A percentile compares a stretch with the other conserved stretches of the same genome.
Conservation (phyloP, 78 protist species). For the Speleostelium caveatum region DNA sequence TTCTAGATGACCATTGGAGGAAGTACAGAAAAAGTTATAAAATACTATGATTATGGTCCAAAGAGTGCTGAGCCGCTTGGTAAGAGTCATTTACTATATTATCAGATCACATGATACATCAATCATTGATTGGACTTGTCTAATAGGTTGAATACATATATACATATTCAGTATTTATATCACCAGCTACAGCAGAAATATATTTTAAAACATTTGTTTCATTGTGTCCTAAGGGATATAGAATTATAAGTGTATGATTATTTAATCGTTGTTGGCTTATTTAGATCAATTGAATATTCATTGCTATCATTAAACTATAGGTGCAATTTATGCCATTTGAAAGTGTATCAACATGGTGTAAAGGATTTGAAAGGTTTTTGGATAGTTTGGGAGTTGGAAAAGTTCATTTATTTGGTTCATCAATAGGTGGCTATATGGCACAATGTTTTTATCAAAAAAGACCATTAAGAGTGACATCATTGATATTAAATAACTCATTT, state of each 20-base stretch:
- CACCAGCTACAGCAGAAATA: slow-evolving; percentile 65
- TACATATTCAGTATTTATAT: slow-evolving; percentile 38
- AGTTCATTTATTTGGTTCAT: slow-evolving; percentile 85
- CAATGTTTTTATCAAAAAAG: slow-evolving; percentile 64
- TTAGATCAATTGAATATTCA: background rate
- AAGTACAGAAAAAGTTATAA: slow-evolving; percentile 48
- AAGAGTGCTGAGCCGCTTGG: too few species aligned
- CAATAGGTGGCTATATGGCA: slow-evolving; percentile 88
- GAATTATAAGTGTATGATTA: slow-evolving; percentile 42
- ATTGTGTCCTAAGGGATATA: slow-evolving; percentile 82
- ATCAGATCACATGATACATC: too few species aligned
- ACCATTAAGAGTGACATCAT: slow-evolving; percentile 74
- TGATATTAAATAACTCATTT: slow-evolving; percentile 86
- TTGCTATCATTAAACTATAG: slow-evolving; percentile 8
- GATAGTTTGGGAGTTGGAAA: slow-evolving; percentile 51
- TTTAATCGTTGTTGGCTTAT: background rate
- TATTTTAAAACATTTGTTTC: slow-evolving; percentile 64
- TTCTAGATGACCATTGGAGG: slow-evolving; percentile 30
- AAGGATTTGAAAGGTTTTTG: slow-evolving; percentile 80
- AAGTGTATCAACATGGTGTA: slow-evolving; percentile 61
- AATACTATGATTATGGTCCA: slow-evolving; percentile 82
- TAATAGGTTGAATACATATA: slow-evolving; percentile 27
- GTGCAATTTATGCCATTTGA: slow-evolving; percentile 59
- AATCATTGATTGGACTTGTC: too few species aligned
- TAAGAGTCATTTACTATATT: too few species aligned